Conservation (phyloP, 768 basidiomycete genomes). For the Suillus brevipes region DNA sequence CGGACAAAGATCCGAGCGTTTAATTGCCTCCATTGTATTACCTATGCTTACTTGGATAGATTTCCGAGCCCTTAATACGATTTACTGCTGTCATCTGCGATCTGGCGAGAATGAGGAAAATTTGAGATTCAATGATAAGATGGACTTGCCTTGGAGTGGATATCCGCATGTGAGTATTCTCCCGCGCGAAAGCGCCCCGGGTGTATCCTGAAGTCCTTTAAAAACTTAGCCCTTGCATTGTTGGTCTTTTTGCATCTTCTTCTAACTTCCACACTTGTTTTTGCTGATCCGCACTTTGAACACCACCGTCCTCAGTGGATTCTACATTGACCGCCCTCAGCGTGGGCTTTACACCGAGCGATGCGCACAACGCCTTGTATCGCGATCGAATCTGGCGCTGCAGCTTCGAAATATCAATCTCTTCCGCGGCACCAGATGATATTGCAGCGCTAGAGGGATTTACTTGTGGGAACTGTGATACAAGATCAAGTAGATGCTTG, state of each 20-base stretch:
- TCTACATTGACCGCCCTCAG: slow-evolving; percentile 25
- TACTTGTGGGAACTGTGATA: slow-evolving; percentile 70
- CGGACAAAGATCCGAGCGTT: slow-evolving; percentile 8
- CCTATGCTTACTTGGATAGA: slow-evolving; percentile 4
- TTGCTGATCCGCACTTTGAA: slow-evolving; percentile 4
- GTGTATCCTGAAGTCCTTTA: slow-evolving; percentile 6
- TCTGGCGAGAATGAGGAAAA: background rate
- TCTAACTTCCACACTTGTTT: slow-evolving; percentile 7
- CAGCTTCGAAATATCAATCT: slow-evolving; percentile 72
- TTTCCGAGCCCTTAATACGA: background rate
- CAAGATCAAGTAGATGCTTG: slow-evolving; percentile 66
- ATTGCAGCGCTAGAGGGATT: slow-evolving; percentile 58
- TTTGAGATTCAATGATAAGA: background rate
- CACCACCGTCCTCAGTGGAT: slow-evolving; percentile 4
- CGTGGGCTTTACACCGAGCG: slow-evolving; percentile 65
- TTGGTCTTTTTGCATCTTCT: slow-evolving; percentile 7
- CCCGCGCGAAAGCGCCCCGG: background rate
- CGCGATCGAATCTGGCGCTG: slow-evolving; percentile 84
- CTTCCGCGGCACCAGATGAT: slow-evolving; percentile 34
- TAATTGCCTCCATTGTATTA: slow-evolving; percentile 3
- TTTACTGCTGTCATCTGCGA: background rate
- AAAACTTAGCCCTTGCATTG: slow-evolving; percentile 14
- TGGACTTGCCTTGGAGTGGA: background rate
- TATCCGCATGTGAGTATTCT: background rate
- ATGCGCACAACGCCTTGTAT: slow-evolving; percentile 84